Conservation (phyloP, 75 land plant species). For the Selaginella moellendorffii region DNA sequence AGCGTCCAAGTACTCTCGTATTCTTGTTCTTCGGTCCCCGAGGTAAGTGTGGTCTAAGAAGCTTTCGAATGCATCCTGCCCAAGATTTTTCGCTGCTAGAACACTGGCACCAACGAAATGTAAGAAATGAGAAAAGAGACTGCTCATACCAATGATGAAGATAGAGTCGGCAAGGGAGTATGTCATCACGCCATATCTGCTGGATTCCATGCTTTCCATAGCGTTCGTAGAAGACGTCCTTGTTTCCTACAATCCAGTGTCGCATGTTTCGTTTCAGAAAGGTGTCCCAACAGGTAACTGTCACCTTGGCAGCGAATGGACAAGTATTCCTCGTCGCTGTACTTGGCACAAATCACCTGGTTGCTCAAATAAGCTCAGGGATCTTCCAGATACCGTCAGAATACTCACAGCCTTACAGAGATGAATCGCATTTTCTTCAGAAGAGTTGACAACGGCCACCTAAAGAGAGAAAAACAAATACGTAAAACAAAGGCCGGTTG, state of each 20-base stretch:
- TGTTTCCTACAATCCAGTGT: constrained; percentile 26
- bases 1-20: constrained; percentile 49
- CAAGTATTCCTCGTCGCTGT: constrained; percentile 76
- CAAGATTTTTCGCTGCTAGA: constrained; percentile 72
- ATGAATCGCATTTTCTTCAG: no score
- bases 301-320: constrained; percentile 75
- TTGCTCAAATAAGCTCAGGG: no score
- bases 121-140: neutral
- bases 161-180: constrained; percentile 84
- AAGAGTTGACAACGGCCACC: no score
- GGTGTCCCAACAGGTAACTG: no score
- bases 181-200: constrained; percentile 78
- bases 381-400: no score
- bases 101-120: constrained; percentile 37
- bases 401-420: no score
- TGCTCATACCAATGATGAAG: constrained; percentile 69
- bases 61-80: constrained; percentile 47
- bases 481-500: no score
- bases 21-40: constrained; percentile 63
- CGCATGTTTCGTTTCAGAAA: no score
- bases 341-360: constrained; percentile 85
- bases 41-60: constrained; percentile 83
- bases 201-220: constrained; percentile 66
- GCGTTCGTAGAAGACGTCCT: constrained; percentile 41
- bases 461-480: no score